Evolutionary conservation across 352 stramenopile genomes (phyloP).

Genomic region (Phytophthora europaea): DNA sequence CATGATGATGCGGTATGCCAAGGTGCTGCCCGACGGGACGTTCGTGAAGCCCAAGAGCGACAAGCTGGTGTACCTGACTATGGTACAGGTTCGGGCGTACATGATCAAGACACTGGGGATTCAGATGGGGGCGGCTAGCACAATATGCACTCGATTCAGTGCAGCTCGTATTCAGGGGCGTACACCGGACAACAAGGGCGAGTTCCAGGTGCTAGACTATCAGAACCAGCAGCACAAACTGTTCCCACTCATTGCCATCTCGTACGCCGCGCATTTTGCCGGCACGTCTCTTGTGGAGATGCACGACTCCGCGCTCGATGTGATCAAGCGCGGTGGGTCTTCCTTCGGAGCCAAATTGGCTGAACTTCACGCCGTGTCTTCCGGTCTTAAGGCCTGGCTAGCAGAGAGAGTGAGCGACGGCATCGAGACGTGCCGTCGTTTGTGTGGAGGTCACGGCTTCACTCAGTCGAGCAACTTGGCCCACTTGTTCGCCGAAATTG

Average conservation of each 20-base stretch:
- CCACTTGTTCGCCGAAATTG: conserved; percentile 27
- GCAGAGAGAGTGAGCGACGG: conserved; percentile 47
- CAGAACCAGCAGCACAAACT: conserved; percentile 60
- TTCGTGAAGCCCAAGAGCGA: conserved; percentile 69
- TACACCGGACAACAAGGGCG: conserved; percentile 36
- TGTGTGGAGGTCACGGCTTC: conserved; percentile 53
- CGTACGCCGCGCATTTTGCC: not conserved
- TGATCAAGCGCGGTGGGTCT: conserved; percentile 39
- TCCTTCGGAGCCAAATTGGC: conserved; percentile 50
- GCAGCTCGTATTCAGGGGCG: conserved; percentile 56
- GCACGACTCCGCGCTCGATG: conserved; percentile 42
- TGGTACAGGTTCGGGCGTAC: conserved; percentile 55
- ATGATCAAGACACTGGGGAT: conserved; percentile 22
- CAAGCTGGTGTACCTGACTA: conserved; percentile 72
- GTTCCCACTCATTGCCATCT: conserved; percentile 45
- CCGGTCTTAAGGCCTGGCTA: conserved; percentile 60
- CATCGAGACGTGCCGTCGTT: conserved; percentile 51
- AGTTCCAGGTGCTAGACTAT: conserved; percentile 65
- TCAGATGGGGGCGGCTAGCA: conserved; percentile 28
- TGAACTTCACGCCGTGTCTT: conserved; percentile 59
- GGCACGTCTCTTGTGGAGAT: not conserved
- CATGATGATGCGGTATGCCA: conserved; percentile 38
- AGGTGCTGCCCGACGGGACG: conserved; percentile 60
- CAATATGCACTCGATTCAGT: conserved; percentile 59
- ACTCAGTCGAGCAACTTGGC: conserved; percentile 16